Conservation (phyloP, 257 asterid genomes). For the Primulina eburnea region DNA sequence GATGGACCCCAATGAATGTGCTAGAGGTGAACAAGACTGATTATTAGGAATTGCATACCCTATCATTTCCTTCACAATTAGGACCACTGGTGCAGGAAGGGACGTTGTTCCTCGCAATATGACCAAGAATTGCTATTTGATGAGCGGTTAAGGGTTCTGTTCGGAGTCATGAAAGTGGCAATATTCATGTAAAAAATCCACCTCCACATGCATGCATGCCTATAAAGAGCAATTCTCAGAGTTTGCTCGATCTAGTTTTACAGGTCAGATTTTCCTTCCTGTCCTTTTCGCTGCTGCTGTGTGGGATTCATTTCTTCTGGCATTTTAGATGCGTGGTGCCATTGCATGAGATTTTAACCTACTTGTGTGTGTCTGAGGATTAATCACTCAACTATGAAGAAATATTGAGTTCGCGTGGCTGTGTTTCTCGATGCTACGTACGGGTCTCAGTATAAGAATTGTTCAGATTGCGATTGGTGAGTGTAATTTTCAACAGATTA, state of each 20-base stretch:
- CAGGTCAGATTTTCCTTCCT: not conserved
- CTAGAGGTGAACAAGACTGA: constrained; percentile 81
- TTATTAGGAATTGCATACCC: constrained; percentile 48
- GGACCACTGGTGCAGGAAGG: constrained; percentile 34
- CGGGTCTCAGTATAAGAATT: no score
- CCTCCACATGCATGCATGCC: not conserved
- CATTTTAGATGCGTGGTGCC: not conserved
- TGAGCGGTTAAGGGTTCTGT: constrained; percentile 86
- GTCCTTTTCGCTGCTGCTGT: not conserved
- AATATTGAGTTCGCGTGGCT: no score
- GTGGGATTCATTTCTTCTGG: not conserved
- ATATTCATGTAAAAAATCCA: constrained; percentile 29
- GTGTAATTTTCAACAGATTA: no score
- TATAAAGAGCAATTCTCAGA: not conserved
- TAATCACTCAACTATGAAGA: no score
- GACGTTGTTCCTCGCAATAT: constrained; percentile 90
- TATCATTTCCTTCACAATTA: no score
- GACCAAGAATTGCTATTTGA: constrained; percentile 65
- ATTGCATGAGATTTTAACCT: not conserved
- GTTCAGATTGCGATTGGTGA: no score
- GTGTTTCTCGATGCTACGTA: no score
- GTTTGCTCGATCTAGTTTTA: not conserved
- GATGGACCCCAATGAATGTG: constrained; percentile 65
- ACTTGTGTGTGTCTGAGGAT: no score
- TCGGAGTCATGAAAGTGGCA: constrained; percentile 73